Conservation (phyloP, 2,329 filamentous ascomycete genomes). For the Zopfia rhizophila region DNA sequence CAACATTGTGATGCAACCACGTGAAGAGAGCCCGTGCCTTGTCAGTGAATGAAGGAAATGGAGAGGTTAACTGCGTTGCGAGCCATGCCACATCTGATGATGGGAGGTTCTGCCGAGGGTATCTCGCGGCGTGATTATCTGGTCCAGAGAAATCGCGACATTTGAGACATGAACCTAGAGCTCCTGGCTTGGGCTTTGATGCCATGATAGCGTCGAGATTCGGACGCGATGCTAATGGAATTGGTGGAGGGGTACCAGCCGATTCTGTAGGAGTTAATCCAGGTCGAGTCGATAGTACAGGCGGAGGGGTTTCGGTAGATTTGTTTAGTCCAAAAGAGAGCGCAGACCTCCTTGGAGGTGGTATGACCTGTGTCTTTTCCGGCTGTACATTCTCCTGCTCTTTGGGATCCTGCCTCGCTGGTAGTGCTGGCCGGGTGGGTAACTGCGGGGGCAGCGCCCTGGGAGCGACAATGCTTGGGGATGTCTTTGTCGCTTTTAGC, state of each 20-base stretch:
- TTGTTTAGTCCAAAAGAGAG: conserved; percentile 60
- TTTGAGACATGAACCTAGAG: conserved; percentile 68
- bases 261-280: conserved; percentile 15
- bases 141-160: conserved; percentile 90
- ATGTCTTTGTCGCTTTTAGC: conserved; percentile 50
- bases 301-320: conserved; percentile 39
- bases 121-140: conserved; percentile 80
- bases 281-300: conserved; percentile 41
- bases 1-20: conserved; percentile 94
- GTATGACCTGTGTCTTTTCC: conserved; percentile 47
- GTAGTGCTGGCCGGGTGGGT: conserved; percentile 41
- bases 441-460: conserved; percentile 39
- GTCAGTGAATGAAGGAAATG: conserved; percentile 84
- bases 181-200: conserved; percentile 46
- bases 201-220: conserved; percentile 67
- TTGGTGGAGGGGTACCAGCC: conserved; percentile 56
- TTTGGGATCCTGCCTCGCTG: conserved; percentile 27
- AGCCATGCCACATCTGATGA: conserved; percentile 76
- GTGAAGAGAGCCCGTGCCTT: conserved; percentile 94
- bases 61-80: conserved; percentile 78
- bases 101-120: conserved; percentile 77
- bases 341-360: conserved; percentile 54
- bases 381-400: conserved; percentile 24
- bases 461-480: conserved; percentile 36
- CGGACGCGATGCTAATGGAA: conserved; percentile 66